These are phyloP conservation scores for Tuber umbilicatum DNA, from an alignment of 495 filamentous ascomycete species.

Conservation along the genomic window DNA sequence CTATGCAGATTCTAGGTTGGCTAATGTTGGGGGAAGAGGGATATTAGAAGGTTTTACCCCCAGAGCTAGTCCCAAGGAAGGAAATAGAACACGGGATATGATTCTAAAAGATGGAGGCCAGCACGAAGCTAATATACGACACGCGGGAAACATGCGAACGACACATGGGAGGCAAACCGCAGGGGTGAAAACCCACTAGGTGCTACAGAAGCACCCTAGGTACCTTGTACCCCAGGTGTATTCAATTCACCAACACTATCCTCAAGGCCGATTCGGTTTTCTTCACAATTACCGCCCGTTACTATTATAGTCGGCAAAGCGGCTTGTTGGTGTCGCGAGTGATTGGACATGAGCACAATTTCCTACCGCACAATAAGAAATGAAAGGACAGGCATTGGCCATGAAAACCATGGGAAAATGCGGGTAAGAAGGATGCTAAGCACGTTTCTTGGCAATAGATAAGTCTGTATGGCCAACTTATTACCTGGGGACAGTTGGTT, in stretches of 20 bases:
- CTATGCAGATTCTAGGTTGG: not conserved
- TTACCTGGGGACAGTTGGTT: not conserved
- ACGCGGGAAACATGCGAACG: not conserved
- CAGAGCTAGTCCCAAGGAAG: constrained; percentile 1
- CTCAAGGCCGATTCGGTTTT: not conserved
- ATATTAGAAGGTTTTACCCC: not conserved
- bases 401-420: not conserved
- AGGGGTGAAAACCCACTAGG: not conserved
- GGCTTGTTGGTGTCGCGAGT: constrained; percentile 4
- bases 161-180: not conserved
- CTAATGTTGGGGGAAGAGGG: not conserved
- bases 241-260: not conserved
- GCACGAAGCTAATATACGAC: not conserved
- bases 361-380: not conserved
- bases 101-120: not conserved
- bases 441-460: not conserved
- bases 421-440: not conserved
- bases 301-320: not conserved
- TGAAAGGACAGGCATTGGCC: not conserved
- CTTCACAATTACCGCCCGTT: not conserved
- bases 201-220: not conserved
- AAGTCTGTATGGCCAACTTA: not conserved
- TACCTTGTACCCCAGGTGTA: constrained; percentile 2
- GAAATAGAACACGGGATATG: not conserved
- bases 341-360: not conserved